Evolutionary conservation across 345 rosid genomes (phyloP).

Genomic region (Rhodamnia rubescens): DNA sequence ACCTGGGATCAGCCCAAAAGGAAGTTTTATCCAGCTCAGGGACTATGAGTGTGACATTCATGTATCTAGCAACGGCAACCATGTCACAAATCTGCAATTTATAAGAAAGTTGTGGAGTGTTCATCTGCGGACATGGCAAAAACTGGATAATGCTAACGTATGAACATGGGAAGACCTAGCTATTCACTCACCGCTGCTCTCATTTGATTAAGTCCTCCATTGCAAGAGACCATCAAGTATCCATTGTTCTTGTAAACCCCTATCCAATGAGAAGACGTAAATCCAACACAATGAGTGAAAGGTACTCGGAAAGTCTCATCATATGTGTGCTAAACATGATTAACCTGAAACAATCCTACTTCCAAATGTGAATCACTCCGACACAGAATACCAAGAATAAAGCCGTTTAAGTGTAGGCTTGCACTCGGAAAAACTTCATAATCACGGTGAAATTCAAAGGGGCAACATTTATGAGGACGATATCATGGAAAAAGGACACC

Average conservation of each 20-base stretch:
- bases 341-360: background rate
- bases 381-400: background rate
- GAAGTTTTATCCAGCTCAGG: conserved; percentile 23
- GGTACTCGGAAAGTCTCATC: background rate
- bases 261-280: conserved; percentile 3
- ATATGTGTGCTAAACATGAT: background rate
- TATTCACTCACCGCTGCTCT: conserved; percentile 13
- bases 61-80: conserved; percentile 21
- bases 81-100: conserved; percentile 20
- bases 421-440: background rate
- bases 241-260: conserved; percentile 96
- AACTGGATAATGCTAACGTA: background rate
- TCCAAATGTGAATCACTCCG: background rate
- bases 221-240: conserved; percentile 74
- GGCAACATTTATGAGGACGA: background rate
- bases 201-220: conserved; percentile 24
- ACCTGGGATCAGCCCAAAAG: conserved; percentile 27
- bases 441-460: background rate
- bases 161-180: background rate
- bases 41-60: conserved; percentile 24
- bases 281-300: background rate
- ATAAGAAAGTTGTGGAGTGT: background rate
- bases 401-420: background rate
- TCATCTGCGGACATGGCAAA: background rate
- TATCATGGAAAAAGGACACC: background rate